These are phyloP conservation scores for Chlamydomonas asymmetrica DNA, from an alignment of 139 green algal genomes.

Conservation along the genomic window DNA sequence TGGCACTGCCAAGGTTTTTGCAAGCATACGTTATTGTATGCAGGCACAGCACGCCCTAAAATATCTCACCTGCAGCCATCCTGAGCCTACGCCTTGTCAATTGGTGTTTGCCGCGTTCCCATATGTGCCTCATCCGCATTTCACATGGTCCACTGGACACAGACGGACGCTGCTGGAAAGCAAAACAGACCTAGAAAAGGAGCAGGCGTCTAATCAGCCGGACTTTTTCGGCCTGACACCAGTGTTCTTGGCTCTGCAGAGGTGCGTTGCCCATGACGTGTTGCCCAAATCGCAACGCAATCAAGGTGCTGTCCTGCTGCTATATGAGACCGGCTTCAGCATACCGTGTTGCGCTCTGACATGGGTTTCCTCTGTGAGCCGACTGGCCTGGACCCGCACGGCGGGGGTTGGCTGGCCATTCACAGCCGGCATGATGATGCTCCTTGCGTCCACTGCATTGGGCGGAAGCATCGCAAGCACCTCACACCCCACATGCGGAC, in stretches of 20 bases:
- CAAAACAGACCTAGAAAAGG: conserved; percentile 16
- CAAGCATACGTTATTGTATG: no score
- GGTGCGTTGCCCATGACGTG: conserved; percentile 27
- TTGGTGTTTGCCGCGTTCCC: no score
- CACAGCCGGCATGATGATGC: no score
- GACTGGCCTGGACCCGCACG: conserved; percentile 6
- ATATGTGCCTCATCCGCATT: no score
- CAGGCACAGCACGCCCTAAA: no score
- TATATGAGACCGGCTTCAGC: neutral
- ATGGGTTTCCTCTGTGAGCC: neutral
- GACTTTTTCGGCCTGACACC: conserved; percentile 54
- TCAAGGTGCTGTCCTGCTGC: neutral
- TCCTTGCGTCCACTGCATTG: neutral
- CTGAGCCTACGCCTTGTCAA: no score
- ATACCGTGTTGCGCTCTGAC: neutral
- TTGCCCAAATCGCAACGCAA: no score
- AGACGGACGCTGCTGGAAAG: conserved; percentile 38
- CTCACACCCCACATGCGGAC: no score
- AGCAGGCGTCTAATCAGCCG: conserved; percentile 44
- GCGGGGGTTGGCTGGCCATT: no score
- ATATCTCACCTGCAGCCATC: no score
- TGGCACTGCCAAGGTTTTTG: no score
- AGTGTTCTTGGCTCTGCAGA: conserved; percentile 56
- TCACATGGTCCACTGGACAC: no score
- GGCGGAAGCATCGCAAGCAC: neutral